Evolutionary conservation across 371 early-diverging fungal species (phyloP).

Genomic region (Lichtheimia hyalospora): DNA sequence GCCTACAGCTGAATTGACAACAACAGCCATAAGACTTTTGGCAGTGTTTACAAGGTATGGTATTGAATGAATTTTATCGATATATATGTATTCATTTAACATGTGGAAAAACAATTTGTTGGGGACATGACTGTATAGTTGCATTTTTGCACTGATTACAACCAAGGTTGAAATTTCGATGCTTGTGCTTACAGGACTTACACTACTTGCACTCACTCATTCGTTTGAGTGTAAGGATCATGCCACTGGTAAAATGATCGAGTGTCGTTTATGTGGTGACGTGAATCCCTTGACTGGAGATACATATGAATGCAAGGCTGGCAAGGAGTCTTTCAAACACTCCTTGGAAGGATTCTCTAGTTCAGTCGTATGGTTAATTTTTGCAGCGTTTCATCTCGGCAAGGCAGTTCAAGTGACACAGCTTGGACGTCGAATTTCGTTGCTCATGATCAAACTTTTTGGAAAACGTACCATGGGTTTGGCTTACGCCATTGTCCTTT

Average conservation of each 20-base stretch:
- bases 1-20: constrained; percentile 34
- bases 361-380: constrained; percentile 68
- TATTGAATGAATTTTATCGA: not conserved
- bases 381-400: constrained; percentile 73
- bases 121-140: constrained; percentile 22
- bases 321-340: constrained; percentile 58
- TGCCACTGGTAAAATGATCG: constrained; percentile 43
- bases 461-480: constrained; percentile 58
- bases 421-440: constrained; percentile 58
- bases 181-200: constrained; percentile 53
- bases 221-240: constrained; percentile 62
- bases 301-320: constrained; percentile 51
- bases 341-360: constrained; percentile 62
- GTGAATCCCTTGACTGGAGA: constrained; percentile 24
- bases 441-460: constrained; percentile 53
- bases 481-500: constrained; percentile 58
- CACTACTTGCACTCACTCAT: constrained; percentile 50
- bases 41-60: constrained; percentile 48
- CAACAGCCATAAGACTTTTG: constrained; percentile 42
- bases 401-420: constrained; percentile 62
- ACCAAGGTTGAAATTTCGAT: constrained; percentile 61
- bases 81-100: too few species aligned
- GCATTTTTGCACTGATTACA: constrained; percentile 61
- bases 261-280: constrained; percentile 57
- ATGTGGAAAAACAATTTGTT: too few species aligned